A percentile compares a stretch with the other conserved stretches of the same genome.
phyloP scores from a whole-genome alignment of 768 basidiomycete genomes.

The Filobasidium floriforme region DNA sequence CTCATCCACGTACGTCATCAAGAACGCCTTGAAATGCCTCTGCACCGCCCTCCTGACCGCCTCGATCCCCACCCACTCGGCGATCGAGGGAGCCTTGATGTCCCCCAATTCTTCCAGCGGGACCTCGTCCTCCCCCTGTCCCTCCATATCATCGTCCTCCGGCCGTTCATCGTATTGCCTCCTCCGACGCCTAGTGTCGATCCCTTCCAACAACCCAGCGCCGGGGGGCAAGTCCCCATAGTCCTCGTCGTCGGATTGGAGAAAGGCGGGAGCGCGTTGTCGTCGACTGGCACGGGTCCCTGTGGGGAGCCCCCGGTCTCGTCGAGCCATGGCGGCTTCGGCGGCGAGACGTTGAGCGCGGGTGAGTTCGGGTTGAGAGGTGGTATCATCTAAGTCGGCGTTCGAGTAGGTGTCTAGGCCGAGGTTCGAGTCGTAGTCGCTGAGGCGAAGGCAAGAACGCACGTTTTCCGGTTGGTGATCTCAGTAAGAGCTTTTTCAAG shows the following conservation, averaged over 20 bases:
- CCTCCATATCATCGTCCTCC: conserved; percentile 84
- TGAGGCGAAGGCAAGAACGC: no score
- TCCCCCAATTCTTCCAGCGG: conserved; percentile 93
- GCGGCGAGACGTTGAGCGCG: conserved; percentile 55
- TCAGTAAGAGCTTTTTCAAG: no score
- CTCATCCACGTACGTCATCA: conserved; percentile 93
- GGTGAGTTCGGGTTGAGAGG: conserved; percentile 38
- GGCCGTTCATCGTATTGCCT: conserved; percentile 88
- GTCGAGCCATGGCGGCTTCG: conserved; percentile 76
- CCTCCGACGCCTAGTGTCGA: conserved; percentile 73
- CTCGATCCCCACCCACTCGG: conserved; percentile 93
- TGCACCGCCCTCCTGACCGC: conserved; percentile 82
- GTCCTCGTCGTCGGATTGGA: conserved; percentile 72
- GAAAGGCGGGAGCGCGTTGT: conserved; percentile 74
- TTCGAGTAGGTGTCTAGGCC: conserved; percentile 80
- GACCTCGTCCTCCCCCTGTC: conserved; percentile 60
- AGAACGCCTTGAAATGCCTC: conserved; percentile 86
- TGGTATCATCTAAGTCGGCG: conserved; percentile 68
- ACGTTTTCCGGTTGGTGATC: no score
- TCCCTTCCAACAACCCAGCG: conserved; percentile 57
- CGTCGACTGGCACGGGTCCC: conserved; percentile 63
- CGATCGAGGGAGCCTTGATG: conserved; percentile 93
- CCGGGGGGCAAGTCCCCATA: conserved; percentile 58
- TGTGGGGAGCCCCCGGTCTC: conserved; percentile 72
- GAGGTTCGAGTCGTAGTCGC: conserved; percentile 76